Base-by-base conservation (phyloP, 495 filamentous ascomycete species). In the Extremus antarcticus region DNA sequence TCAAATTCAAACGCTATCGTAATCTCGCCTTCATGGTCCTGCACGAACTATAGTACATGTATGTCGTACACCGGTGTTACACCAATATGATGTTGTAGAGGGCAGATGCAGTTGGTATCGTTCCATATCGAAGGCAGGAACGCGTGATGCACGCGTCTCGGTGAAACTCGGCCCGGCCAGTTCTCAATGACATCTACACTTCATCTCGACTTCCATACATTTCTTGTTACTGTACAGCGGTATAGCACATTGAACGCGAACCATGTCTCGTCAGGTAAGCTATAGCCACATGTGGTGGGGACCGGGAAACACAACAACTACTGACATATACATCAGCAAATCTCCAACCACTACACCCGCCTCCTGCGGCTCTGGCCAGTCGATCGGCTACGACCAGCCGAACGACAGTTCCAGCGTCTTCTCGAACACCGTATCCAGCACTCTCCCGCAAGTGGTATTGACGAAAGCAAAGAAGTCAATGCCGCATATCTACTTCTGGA, bases 361-460 rank as follows among this genome's bases (percentile, higher is more conserved):
- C 82, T 85, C 56, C 72, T 94, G 51, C 72, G 76, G 59, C 81
- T 79, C 61, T 95, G 89, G 89, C 90, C 90, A 47, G 73, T 75
- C 56, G 87, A 94, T 65, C 64, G 69, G 41, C 79, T 95, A 51
- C 87, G 90, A 1, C 90, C 90, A 10, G 79, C 83, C 50, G 75
- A 84, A 63, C 59, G 46, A 24, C 83, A 86, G 54, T 79, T 95
- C 64, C 85, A 88, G 58, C 70, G 79, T 56, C 77, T 82, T 51
- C 76, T 95, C 41, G 75, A 77, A 58, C 72, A 75, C 51, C 79
- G 84, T 48, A 73, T 89, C 47, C 72, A 78, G 17, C 62, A 67
- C n/a, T 19, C 25, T n/a, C 47, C 29, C 7, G 22, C 32, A 15
- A 25, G 8, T 47, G n/a, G 40, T 52, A 62, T 65, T 60, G 45